phyloP scores from a whole-genome alignment of 768 basidiomycete genomes.

The Zangia roseola region DNA sequence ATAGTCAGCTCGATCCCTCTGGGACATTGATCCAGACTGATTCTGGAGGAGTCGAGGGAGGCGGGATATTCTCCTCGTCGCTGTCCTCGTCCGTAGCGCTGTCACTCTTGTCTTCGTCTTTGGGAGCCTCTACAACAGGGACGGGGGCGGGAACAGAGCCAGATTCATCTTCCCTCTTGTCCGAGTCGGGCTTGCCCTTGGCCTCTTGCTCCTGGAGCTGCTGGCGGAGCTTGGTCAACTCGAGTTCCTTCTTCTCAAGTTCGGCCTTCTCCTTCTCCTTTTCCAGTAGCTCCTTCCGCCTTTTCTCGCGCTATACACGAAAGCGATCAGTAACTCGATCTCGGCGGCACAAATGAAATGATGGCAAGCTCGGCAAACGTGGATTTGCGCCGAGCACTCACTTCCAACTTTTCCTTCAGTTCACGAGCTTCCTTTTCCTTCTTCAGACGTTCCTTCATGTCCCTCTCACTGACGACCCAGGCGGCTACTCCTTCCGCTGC shows the following conservation, averaged over 20 bases:
- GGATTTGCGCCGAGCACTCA: conserved; percentile 37
- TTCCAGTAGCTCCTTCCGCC: conserved; percentile 40
- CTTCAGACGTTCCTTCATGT: conserved; percentile 69
- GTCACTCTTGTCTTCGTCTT: conserved; percentile 33
- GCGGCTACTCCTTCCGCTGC: conserved; percentile 63
- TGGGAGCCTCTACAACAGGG: conserved; percentile 11
- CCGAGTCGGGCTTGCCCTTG: conserved; percentile 43
- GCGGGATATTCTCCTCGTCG: conserved; percentile 41
- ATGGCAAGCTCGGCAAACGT: conserved; percentile 18
- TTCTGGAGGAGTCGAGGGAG: conserved; percentile 30
- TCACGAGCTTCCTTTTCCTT: conserved; percentile 74
- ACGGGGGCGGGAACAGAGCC: background rate
- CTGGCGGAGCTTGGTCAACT: conserved; percentile 52
- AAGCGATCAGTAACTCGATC: conserved; percentile 5
- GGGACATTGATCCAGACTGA: conserved; percentile 28
- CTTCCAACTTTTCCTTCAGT: conserved; percentile 63
- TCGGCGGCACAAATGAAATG: conserved; percentile 2
- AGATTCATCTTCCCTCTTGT: conserved; percentile 43
- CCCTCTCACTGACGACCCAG: conserved; percentile 77
- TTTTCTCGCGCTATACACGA: conserved; percentile 40
- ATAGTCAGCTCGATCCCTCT: conserved; percentile 32
- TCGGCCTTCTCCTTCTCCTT: conserved; percentile 62
- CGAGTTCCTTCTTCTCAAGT: conserved; percentile 63
- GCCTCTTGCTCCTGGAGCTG: conserved; percentile 54
- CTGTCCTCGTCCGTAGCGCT: conserved; percentile 39